Base-by-base conservation (phyloP, 208 protist species). In the Leishmania guyanensis region DNA sequence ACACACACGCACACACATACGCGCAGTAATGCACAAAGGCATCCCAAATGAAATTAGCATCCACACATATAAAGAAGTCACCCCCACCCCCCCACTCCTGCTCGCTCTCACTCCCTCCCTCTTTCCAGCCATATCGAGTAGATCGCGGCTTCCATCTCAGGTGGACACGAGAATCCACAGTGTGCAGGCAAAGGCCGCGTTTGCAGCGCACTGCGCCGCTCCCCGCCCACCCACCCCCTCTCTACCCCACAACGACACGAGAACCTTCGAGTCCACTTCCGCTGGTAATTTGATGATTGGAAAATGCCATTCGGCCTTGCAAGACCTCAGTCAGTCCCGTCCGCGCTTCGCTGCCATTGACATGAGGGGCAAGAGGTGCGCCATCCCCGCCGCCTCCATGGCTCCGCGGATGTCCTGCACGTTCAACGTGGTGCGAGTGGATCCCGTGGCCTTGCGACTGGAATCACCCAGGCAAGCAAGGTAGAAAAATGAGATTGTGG, bases 401-500 rank as follows among this genome's bases (percentile, higher is more conserved):
- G 90, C 94, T 3, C 75, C 84, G 60, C 82, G 90, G 26, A 97
- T 86, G 74, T 97, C 94, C 58, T 93, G 81, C 48, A 82, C 84
- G 26, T 85, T 89, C 48, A 97, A 88, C 53, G 90, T 96, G 29
- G 88, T 84, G 17, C 94, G 90, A 53, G 86, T 82, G 46, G 84
- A 90, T 6, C 85, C 82, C 17, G 75, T 88, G 6, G 83, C 74
- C 68, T 81, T 87, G 36, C 92, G 83, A 75, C 92, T 86, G 66
- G 94, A 91, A 22, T 94, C 91, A 5, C 91, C 92, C 26, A 97
- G 85, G 77, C 88, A 96, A 14, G 90, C 84, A 48, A 97, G 80
- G 51, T 94, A 97, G 12, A 96, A 62, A 20, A 97, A 22, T 6
- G 89, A 85, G 36, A 96, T 79, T 29, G 92, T 91, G 56, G 94